Percentiles rank a stretch among this genome's conserved stretches.
Evolutionary conservation across 345 rosid genomes (phyloP).

Genomic region (Limnanthes douglasii): DNA sequence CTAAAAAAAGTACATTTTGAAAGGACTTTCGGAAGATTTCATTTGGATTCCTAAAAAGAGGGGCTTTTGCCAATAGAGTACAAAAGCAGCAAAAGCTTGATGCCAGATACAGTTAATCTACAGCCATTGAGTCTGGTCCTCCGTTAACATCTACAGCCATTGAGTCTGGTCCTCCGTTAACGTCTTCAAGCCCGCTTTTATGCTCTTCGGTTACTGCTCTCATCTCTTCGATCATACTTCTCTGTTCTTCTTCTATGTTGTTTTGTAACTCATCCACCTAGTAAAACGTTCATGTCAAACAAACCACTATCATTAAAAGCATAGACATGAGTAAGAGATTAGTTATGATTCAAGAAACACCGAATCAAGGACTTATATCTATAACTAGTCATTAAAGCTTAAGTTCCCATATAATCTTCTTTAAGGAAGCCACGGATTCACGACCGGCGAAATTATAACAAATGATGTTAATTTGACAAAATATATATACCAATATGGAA

Average conservation of each 20-base stretch:
- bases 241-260: conserved; percentile 85
- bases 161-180: conserved; percentile 32
- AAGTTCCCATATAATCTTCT: not conserved
- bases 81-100: too few relatives aligned
- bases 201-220: conserved; percentile 64
- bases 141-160: conserved; percentile 18
- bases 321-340: not conserved
- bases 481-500: too few relatives aligned
- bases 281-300: conserved; percentile 1
- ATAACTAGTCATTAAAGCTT: too few relatives aligned
- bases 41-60: too few relatives aligned
- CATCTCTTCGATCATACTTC: conserved; percentile 74
- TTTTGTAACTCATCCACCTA: conserved; percentile 95
- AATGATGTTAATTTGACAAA: too few relatives aligned
- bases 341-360: too few relatives aligned
- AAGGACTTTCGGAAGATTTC: too few relatives aligned
- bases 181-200: conserved; percentile 48
- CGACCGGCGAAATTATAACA: too few relatives aligned
- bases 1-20: too few relatives aligned
- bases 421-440: not conserved
- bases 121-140: conserved; percentile 8
- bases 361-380: too few relatives aligned
- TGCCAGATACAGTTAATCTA: conserved; percentile 18
- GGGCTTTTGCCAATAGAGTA: too few relatives aligned
- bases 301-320: not conserved